Base-by-base conservation (phyloP, 73 alveolate species). In the Tetrahymena elliotti region DNA sequence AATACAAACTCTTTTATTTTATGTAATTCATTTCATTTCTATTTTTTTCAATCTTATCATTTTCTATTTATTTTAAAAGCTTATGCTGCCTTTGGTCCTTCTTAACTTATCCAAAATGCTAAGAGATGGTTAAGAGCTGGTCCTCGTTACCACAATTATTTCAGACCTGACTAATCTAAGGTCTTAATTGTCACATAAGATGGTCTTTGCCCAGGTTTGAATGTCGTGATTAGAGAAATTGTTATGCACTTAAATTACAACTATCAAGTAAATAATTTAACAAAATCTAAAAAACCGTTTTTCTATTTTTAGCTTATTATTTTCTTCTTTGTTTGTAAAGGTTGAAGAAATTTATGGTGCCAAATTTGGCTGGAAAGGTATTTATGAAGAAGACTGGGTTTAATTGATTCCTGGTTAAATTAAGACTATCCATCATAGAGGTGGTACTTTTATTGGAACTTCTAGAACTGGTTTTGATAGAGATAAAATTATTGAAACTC, bases 161-260 rank as follows among this genome's bases (percentile, higher is more conserved):
- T 94, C 84, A 38, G 34, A 35, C 96, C 96, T 38, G 96, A 94
- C 52, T 97, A 96, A 52, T 97, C 97, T 3, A 98, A 95, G 94
- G 99, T 99, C 10, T 98, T 98, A 7, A 98, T 98, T 39, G 98
- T 98, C 37, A 95, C 99, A 11, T 96, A 98, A 95, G 99, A 99
- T 9, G 99, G 99, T 10, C 95, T 98, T 16, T 98, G 99, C 92
- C 99, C 99, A 27, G 99, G 99, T 35, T 94, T 97, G 88, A 98
- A 98, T 94, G 99, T 98, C 1, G 99, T 98, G 2, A 98, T 98
- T 53, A 96, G 99, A 95, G 99, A 98, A 96, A 96, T 98, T 53
- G 99, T 98, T 37, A 97, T 96, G 98, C 96, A 98, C 83, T 93
- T 97, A 13, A 93, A 88, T 93, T 95, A 97, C 96, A 97, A 98